phyloP scores from a whole-genome alignment of 148 eudicot genomes.

The Dianthus caryophyllus region DNA sequence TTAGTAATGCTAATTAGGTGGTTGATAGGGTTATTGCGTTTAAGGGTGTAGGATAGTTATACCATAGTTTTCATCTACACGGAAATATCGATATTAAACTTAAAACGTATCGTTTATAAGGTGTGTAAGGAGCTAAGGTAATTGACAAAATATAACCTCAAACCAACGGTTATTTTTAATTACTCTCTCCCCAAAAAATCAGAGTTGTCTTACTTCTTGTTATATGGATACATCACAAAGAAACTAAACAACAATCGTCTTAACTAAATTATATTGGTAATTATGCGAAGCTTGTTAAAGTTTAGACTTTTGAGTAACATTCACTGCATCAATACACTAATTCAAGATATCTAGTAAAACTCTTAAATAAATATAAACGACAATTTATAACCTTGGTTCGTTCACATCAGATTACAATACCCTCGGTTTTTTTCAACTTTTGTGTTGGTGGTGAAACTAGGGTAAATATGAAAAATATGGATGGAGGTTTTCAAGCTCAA shows the following conservation, averaged over 20 bases:
- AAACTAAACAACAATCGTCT: not conserved
- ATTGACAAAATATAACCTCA: not conserved
- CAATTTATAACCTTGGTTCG: not conserved
- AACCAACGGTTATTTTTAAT: not conserved
- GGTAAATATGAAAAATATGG: too few species aligned
- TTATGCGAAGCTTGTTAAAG: too few species aligned
- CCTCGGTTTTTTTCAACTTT: not conserved
- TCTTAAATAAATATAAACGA: not conserved
- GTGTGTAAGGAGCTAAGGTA: not conserved
- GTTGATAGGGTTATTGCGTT: not conserved
- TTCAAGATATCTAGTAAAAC: not conserved
- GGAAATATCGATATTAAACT: too few species aligned
- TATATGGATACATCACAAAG: not conserved
- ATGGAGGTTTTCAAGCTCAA: too few species aligned
- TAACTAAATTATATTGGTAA: not conserved
- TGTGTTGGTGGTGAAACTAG: not conserved
- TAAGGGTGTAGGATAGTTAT: not conserved
- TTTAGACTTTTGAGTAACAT: too few species aligned
- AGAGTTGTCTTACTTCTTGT: too few species aligned
- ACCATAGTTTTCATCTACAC: not conserved
- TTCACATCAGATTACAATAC: not conserved
- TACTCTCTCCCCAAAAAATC: not conserved
- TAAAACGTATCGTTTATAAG: too few species aligned
- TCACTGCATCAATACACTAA: not conserved
- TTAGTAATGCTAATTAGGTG: constrained; percentile 17